A percentile compares a stretch with the other conserved stretches of the same genome.
These are phyloP conservation scores for Tetrapisispora taiwanensis DNA, from an alignment of 805 yeast genomes.

Conservation along the genomic window DNA sequence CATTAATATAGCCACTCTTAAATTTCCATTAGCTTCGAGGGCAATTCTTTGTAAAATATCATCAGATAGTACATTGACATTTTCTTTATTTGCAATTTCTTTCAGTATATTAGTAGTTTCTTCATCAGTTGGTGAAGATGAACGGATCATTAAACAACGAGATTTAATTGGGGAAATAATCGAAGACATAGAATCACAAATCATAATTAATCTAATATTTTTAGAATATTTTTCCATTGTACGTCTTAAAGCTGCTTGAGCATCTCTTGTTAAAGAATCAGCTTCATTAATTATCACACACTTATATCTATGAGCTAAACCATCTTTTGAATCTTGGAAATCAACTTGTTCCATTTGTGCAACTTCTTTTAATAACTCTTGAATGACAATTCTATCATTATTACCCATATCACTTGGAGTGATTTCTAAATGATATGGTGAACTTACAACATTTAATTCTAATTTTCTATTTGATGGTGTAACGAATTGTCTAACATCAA, in stretches of 20 bases:
- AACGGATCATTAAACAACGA: conserved; percentile 78
- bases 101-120: conserved; percentile 52
- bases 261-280: conserved; percentile 80
- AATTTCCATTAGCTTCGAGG: conserved; percentile 49
- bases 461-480: conserved; percentile 67
- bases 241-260: conserved; percentile 90
- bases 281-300: conserved; percentile 87
- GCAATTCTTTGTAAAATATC: conserved; percentile 45
- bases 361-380: conserved; percentile 83
- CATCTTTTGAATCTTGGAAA: conserved; percentile 38
- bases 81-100: conserved; percentile 50
- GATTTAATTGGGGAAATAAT: conserved; percentile 92
- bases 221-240: conserved; percentile 93
- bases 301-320: conserved; percentile 49
- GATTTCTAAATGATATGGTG: conserved; percentile 83
- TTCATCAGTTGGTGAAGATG: conserved; percentile 62
- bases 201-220: conserved; percentile 71
- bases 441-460: conserved; percentile 87
- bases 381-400: conserved; percentile 90
- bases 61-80: conserved; percentile 32
- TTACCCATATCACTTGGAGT: conserved; percentile 97
- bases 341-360: conserved; percentile 97
- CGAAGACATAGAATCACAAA: conserved; percentile 83
- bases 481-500: conserved; percentile 77
- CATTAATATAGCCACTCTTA: conserved; percentile 67